Evolutionary conservation across 805 yeast species (phyloP).

Genomic region (Hanseniaspora taiwanica): DNA sequence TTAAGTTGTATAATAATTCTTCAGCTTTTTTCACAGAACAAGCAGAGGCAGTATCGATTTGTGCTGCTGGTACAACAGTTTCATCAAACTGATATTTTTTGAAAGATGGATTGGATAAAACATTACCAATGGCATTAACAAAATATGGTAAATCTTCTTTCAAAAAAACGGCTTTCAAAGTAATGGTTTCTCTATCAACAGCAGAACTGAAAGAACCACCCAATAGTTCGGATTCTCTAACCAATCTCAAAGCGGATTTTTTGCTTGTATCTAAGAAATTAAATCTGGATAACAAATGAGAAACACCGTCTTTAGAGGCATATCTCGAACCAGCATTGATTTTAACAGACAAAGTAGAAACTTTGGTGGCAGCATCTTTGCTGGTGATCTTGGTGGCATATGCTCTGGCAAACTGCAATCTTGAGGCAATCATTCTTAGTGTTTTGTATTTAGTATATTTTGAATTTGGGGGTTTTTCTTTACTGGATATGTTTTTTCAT

Average conservation of each 20-base stretch:
- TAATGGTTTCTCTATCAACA: conserved; percentile 75
- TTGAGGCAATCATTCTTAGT: conserved; percentile 6
- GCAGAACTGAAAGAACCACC: conserved; percentile 67
- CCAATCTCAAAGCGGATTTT: conserved; percentile 82
- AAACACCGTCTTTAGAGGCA: conserved; percentile 57
- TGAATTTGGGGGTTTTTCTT: background rate
- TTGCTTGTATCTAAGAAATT: conserved; percentile 69
- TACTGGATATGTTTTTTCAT: background rate
- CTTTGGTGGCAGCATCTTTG: conserved; percentile 48
- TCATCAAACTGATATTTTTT: conserved; percentile 77
- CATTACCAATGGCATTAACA: conserved; percentile 72
- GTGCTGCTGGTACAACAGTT: conserved; percentile 67
- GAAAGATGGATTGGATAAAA: conserved; percentile 55
- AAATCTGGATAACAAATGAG: conserved; percentile 76
- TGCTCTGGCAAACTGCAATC: conserved; percentile 19
- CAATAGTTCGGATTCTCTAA: conserved; percentile 86
- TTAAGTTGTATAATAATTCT: conserved; percentile 65
- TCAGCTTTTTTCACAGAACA: conserved; percentile 47
- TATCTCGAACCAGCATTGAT: conserved; percentile 81
- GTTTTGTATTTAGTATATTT: background rate
- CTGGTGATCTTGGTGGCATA: conserved; percentile 34
- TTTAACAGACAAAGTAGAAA: conserved; percentile 66
- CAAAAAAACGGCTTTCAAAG: conserved; percentile 70
- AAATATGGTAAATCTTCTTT: conserved; percentile 84
- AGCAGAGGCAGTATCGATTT: conserved; percentile 43